phyloP scores from a whole-genome alignment of 2,329 filamentous ascomycete species.

The Alternaria sp. region DNA sequence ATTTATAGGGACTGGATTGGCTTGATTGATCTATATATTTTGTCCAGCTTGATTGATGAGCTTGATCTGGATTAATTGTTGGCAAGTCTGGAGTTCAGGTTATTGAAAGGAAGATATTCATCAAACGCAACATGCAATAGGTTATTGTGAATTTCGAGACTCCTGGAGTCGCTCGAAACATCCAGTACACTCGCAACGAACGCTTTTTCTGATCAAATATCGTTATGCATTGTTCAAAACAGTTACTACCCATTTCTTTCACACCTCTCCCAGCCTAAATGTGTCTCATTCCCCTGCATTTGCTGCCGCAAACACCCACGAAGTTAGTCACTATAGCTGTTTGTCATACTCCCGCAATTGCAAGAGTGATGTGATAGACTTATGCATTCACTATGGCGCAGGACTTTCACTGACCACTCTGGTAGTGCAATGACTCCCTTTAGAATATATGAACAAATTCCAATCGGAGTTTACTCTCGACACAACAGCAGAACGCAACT shows the following conservation, averaged over 20 bases:
- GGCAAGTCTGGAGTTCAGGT: too few relatives aligned
- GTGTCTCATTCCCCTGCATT: neutral
- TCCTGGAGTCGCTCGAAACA: neutral
- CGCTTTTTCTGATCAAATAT: neutral
- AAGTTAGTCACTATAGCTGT: neutral
- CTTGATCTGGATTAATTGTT: too few relatives aligned
- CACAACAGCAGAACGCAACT: neutral
- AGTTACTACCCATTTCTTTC: neutral
- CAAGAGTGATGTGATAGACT: neutral
- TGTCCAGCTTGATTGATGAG: too few relatives aligned
- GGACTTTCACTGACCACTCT: neutral
- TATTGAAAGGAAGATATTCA: neutral
- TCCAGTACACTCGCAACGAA: neutral
- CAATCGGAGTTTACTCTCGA: too few relatives aligned
- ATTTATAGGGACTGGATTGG: too few relatives aligned
- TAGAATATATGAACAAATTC: neutral
- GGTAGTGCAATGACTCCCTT: conserved; percentile 5
- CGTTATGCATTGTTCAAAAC: neutral
- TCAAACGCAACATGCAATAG: neutral
- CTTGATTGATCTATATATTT: too few relatives aligned
- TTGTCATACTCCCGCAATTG: neutral
- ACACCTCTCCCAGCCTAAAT: neutral
- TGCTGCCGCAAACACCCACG: too few relatives aligned
- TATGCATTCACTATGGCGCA: neutral
- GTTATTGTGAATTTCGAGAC: neutral